Evolutionary conservation across 257 asterid species (phyloP).

Genomic region (Solanum peruvianum): DNA sequence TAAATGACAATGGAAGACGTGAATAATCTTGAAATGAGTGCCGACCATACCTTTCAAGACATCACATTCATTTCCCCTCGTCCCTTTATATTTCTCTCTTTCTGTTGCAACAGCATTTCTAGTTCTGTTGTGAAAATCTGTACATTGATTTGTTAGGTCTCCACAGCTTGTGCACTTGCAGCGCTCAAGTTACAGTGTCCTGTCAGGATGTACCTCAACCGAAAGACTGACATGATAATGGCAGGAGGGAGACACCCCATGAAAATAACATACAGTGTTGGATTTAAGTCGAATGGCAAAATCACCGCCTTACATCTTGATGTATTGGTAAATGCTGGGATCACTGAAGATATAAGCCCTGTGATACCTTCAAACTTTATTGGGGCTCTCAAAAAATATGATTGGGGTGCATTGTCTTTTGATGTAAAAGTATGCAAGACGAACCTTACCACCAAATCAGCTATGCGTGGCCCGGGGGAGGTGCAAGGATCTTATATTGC

Average conservation of each 20-base stretch:
- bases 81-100: background rate
- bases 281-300: slow-evolving; percentile 60
- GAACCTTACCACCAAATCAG: slow-evolving; percentile 49
- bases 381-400: slow-evolving; percentile 41
- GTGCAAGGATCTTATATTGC: slow-evolving; percentile 64
- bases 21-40: background rate
- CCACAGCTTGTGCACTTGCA: slow-evolving; percentile 75
- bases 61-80: background rate
- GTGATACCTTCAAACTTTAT: slow-evolving; percentile 28
- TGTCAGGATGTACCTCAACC: slow-evolving; percentile 52
- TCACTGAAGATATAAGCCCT: slow-evolving; percentile 44
- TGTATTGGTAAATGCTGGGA: slow-evolving; percentile 57
- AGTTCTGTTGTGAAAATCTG: background rate
- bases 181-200: slow-evolving; percentile 59
- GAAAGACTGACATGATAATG: slow-evolving; percentile 64
- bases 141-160: slow-evolving; percentile 28
- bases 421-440: slow-evolving; percentile 64
- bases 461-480: slow-evolving; percentile 82
- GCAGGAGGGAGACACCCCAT: slow-evolving; percentile 81
- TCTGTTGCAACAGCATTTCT: background rate
- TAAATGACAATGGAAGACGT: background rate
- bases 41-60: background rate
- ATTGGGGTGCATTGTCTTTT: slow-evolving; percentile 67
- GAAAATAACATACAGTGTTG: slow-evolving; percentile 59
- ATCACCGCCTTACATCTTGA: slow-evolving; percentile 67